Evolutionary conservation across 169 alveolate genomes (phyloP).

Genomic region (Plasmodium falciparum): DNA sequence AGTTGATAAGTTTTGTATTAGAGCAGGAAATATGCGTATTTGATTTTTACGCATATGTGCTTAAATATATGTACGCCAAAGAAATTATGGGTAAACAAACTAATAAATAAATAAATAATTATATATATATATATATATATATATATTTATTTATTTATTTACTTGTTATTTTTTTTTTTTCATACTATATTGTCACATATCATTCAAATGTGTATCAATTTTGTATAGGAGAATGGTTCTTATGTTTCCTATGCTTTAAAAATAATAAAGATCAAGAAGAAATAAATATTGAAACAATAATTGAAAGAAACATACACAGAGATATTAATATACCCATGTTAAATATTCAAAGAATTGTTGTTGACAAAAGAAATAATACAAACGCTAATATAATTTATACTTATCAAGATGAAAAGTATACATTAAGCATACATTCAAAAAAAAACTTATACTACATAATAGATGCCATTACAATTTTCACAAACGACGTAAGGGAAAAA

Average conservation of each 20-base stretch:
- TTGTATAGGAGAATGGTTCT: constrained; percentile 72
- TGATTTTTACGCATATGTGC: constrained; percentile 75
- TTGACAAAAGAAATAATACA: constrained; percentile 61
- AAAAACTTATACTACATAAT: constrained; percentile 53
- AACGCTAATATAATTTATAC: constrained; percentile 69
- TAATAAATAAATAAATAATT: no score
- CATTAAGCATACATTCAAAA: constrained; percentile 65
- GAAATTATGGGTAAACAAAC: constrained; percentile 61
- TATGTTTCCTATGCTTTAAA: constrained; percentile 74
- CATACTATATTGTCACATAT: no score
- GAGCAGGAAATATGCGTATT: constrained; percentile 75
- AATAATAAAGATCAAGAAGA: constrained; percentile 35
- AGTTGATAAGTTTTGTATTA: constrained; percentile 60
- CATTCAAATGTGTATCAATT: not conserved
- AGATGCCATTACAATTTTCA: constrained; percentile 76
- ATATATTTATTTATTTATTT: no score
- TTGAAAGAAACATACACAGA: constrained; percentile 74
- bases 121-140: not conserved
- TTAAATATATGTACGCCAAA: constrained; percentile 70
- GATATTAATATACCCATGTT: constrained; percentile 72
- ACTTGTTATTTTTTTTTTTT: no score
- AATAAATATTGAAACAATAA: constrained; percentile 71
- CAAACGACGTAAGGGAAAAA: constrained; percentile 66
- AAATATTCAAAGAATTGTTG: constrained; percentile 59
- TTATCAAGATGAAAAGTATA: constrained; percentile 59